Evolutionary conservation across 1,284 basidiomycete genomes (phyloP), one percentile per base, ranked within the genome.

Genomic region (Fereydounia khargensis): DNA sequence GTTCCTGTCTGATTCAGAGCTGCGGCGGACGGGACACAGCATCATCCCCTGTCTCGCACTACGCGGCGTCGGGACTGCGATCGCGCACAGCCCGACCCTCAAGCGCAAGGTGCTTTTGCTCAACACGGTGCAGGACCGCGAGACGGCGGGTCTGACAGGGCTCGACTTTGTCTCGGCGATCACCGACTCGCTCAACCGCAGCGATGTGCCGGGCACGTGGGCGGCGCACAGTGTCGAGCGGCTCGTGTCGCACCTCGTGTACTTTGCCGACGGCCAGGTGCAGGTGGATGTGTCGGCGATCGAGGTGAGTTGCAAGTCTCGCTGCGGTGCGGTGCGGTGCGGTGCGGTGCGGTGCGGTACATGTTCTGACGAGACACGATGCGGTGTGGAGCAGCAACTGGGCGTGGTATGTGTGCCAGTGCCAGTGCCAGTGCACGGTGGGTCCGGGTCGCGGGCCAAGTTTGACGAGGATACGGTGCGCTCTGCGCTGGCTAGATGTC

Each of bases 21-120:
- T n/a, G n/a, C n/a, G n/a, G n/a, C n/a, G n/a, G n/a, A n/a, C n/a
- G n/a, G n/a, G n/a, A n/a, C n/a, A n/a, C n/a, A n/a, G n/a, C n/a
- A n/a, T 97, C 59, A 84, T 95, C 14, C 92, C 94, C 0, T 95
- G 91, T 73, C 81, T 98, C 14, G 86, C 88, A 0, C 78, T 98
- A 13, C 84, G 85, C 39, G 88, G 88, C 5, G 84, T 97, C 4
- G 90, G 86, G 1, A 78, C 82, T 22, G 82, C 83, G 9, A 92
- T 97, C 50, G 88, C 89, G 6, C 80, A 82, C 31, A 91, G 89
- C 13, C 78, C 78, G 3, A 81, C 81, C 7, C 79, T 96, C 13
- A 81, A 81, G 28, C 86, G 85, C 28, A 97, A 96, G 74, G 82
- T 96, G 11, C 77, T 98, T 22, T 81, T 98, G 1, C 77, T 98